These are phyloP conservation scores for Coemansia sp. DNA, from an alignment of 192 early-diverging fungal species.

Conservation along the genomic window DNA sequence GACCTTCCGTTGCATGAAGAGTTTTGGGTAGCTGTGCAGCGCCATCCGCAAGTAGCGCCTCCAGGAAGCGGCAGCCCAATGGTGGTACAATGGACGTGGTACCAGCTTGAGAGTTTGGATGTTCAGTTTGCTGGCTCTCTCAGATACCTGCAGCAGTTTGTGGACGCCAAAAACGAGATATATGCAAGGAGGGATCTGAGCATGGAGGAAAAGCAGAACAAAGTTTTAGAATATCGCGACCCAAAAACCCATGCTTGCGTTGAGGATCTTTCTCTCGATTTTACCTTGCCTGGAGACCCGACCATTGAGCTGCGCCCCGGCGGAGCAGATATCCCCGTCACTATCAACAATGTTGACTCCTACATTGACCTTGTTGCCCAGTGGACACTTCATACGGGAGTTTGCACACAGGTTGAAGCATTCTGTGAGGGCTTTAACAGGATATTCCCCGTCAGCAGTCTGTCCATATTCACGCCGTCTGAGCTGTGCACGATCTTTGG, in stretches of 20 bases:
- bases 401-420: slow-evolving; percentile 70
- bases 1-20: slow-evolving; percentile 78
- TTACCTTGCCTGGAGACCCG: slow-evolving; percentile 84
- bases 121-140: slow-evolving; percentile 68
- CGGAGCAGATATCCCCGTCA: slow-evolving; percentile 71
- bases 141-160: slow-evolving; percentile 65
- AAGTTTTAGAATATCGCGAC: slow-evolving; percentile 57
- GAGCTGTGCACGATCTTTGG: slow-evolving; percentile 77
- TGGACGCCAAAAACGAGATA: slow-evolving; percentile 61
- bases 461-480: slow-evolving; percentile 69
- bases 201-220: slow-evolving; percentile 48
- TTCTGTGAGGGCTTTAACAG: slow-evolving; percentile 82
- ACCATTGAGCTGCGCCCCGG: slow-evolving; percentile 63
- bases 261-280: slow-evolving; percentile 78
- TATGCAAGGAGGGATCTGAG: slow-evolving; percentile 58
- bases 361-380: slow-evolving; percentile 73
- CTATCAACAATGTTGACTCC: slow-evolving; percentile 77
- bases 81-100: slow-evolving; percentile 23
- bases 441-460: slow-evolving; percentile 72
- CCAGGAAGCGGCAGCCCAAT: neutral
- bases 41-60: slow-evolving; percentile 18
- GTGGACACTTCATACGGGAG: slow-evolving; percentile 65
- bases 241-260: slow-evolving; percentile 50
- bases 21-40: slow-evolving; percentile 75
- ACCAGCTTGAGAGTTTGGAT: slow-evolving; percentile 63